Percentiles rank a stretch among this genome's conserved stretches.
Conservation (phyloP, 148 eudicot genomes). For the Fallopia convolvulus region DNA sequence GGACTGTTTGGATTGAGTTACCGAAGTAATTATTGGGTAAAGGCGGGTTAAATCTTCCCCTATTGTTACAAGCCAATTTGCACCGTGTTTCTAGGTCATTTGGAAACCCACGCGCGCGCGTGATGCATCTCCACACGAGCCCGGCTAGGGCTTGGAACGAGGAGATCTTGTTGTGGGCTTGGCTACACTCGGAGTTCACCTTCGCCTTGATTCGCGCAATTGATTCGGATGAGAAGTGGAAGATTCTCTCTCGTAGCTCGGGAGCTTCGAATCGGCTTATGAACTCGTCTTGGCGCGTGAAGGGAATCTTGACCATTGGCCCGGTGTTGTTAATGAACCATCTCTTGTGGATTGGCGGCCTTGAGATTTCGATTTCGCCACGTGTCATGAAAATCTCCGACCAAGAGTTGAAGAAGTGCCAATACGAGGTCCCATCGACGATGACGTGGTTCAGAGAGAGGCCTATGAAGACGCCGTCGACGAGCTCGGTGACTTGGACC, state of each 20-base stretch:
- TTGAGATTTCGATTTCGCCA: background rate
- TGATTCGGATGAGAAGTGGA: constrained; percentile 20
- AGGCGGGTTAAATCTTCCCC: constrained; percentile 25
- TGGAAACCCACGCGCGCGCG: constrained; percentile 16
- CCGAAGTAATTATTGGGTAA: constrained; percentile 23
- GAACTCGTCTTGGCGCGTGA: constrained; percentile 9
- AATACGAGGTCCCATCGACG: constrained; percentile 20
- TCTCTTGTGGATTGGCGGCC: constrained; percentile 15
- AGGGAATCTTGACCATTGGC: constrained; percentile 16
- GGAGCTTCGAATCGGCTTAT: constrained; percentile 6
- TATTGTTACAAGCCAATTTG: constrained; percentile 13
- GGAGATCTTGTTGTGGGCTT: constrained; percentile 7
- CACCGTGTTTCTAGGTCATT: constrained; percentile 8
- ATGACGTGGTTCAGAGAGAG: constrained; percentile 8
- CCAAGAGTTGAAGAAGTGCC: constrained; percentile 22
- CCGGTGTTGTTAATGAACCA: constrained; percentile 11
- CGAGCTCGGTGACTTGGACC: constrained; percentile 14
- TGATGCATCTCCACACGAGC: constrained; percentile 29
- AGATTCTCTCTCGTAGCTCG: constrained; percentile 17
- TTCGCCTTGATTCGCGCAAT: constrained; percentile 19
- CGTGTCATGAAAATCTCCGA: constrained; percentile 12
- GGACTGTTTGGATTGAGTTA: constrained; percentile 8
- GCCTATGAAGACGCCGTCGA: constrained; percentile 10
- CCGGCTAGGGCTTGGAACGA: constrained; percentile 28
- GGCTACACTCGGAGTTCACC: constrained; percentile 17